phyloP scores from a whole-genome alignment of 1,284 basidiomycete genomes.

The Meira miltonrushii region DNA sequence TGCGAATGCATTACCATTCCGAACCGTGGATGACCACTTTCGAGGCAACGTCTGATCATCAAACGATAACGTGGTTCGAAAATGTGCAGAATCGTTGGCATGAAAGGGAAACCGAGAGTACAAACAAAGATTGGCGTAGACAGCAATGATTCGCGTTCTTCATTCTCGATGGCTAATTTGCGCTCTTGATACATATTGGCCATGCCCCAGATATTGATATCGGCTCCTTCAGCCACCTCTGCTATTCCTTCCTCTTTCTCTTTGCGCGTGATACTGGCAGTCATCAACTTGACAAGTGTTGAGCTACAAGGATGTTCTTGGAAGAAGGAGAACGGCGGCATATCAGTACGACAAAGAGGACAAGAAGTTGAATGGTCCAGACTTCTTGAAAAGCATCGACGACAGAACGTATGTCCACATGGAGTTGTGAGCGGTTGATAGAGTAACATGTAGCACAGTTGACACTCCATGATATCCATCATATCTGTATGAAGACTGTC shows the following conservation, averaged over 20 bases:
- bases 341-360: slow-evolving; percentile 74
- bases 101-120: slow-evolving; percentile 79
- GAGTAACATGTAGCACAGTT: slow-evolving; percentile 79
- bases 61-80: slow-evolving; percentile 85
- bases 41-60: slow-evolving; percentile 86
- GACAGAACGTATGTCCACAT: slow-evolving; percentile 92
- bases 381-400: slow-evolving; percentile 77
- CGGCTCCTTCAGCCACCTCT: background rate
- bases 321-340: slow-evolving; percentile 73
- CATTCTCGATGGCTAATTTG: slow-evolving; percentile 62
- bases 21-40: slow-evolving; percentile 67
- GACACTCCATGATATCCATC: slow-evolving; percentile 70
- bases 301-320: slow-evolving; percentile 59
- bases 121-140: slow-evolving; percentile 87
- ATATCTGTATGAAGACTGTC: slow-evolving; percentile 57
- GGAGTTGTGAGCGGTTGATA: slow-evolving; percentile 83
- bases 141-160: slow-evolving; percentile 70
- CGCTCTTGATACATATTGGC: slow-evolving; percentile 57
- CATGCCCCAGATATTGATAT: slow-evolving; percentile 18
- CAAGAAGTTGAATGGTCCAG: slow-evolving; percentile 77
- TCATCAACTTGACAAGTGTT: slow-evolving; percentile 32
- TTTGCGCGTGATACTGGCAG: background rate
- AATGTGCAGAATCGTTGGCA: slow-evolving; percentile 83
- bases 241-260: background rate
- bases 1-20: slow-evolving; percentile 79